Evolutionary conservation across 2,329 filamentous ascomycete genomes (phyloP), one percentile per base, ranked within the genome.

Genomic region (Biscogniauxia sp.): DNA sequence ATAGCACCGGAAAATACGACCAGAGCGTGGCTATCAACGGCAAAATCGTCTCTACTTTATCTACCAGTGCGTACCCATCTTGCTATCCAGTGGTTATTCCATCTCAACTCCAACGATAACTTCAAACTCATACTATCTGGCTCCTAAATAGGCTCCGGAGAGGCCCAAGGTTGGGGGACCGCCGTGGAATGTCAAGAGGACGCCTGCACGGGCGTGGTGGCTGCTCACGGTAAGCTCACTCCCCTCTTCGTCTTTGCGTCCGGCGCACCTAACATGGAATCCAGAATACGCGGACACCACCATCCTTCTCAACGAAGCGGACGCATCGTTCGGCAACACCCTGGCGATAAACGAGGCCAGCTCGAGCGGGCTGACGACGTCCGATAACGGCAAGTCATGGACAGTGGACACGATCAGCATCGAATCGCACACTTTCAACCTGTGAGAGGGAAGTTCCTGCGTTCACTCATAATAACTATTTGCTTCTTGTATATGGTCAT

Each of bases 131-230:
- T 23, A 5, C 23, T 32, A 32, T 32, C 28, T 32, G 3, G 9
- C 28, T 32, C 28, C 9, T 32, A 32, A 8, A 32, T 52, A 66
- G 69, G 56, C 15, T 73, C 70, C 23, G 72, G 72, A 1, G 51
- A 72, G 8, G 72, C 72, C 5, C 65, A 73, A 52, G 72, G 71
- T 19, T 74, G 69, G 68, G 72, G 71, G 15, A 73, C 72, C 0
- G 72, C 72, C 9, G 70, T 72, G 1, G 72, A 74, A 53, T 73
- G 71, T 55, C 70, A 73, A 62, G 70, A 68, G 15, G 67, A 70
- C 6, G 65, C 63, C 3, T 73, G 68, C 32, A 50, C 71, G 17
- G 67, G 66, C 52, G 70, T 64, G 6, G 68, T 65, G 15, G 65
- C 66, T n/a, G 62, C 71, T 53, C 72, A 74, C 57, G 51, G 72